Conservation (phyloP, 2,329 filamentous ascomycete species). For the Purpureocillium takamizusanense region DNA sequence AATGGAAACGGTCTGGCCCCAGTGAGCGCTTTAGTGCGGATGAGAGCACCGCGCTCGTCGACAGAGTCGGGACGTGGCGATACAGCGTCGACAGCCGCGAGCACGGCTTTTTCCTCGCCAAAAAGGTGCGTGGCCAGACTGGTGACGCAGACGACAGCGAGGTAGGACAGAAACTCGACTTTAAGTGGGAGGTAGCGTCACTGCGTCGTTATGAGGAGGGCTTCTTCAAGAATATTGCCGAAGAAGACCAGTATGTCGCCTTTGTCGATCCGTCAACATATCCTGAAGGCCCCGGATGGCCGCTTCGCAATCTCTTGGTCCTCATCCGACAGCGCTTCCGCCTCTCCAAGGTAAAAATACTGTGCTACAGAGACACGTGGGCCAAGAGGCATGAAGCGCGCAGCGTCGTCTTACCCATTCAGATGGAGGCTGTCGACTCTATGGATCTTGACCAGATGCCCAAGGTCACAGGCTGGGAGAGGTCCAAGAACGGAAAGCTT, state of each 20-base stretch:
- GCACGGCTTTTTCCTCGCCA: slow-evolving; percentile 93
- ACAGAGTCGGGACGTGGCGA: slow-evolving; percentile 79
- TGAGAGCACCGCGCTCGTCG: slow-evolving; percentile 73
- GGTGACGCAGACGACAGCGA: slow-evolving; percentile 42
- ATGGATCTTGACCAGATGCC: slow-evolving; percentile 52
- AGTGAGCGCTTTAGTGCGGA: slow-evolving; percentile 48
- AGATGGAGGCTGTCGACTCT: slow-evolving; percentile 40
- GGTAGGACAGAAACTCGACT: slow-evolving; percentile 41
- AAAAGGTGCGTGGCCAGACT: slow-evolving; percentile 47
- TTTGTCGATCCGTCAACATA: slow-evolving; percentile 95
- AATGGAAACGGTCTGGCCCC: slow-evolving; percentile 59
- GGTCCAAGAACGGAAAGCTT: slow-evolving; percentile 70
- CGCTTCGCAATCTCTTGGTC: slow-evolving; percentile 79
- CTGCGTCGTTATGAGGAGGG: slow-evolving; percentile 73
- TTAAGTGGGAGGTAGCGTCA: slow-evolving; percentile 68
- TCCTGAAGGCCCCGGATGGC: slow-evolving; percentile 80
- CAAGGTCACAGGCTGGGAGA: slow-evolving; percentile 93
- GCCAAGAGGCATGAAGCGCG: slow-evolving; percentile 67
- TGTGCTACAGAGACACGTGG: slow-evolving; percentile 85
- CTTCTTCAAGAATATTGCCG: slow-evolving; percentile 68
- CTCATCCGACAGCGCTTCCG: slow-evolving; percentile 76
- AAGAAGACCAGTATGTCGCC: slow-evolving; percentile 72
- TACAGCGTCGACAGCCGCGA: slow-evolving; percentile 75
- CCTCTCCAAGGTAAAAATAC: slow-evolving; percentile 66
- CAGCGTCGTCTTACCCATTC: slow-evolving; percentile 67